These are phyloP conservation scores for Ophiostoma quercus DNA, from an alignment of 2,329 filamentous ascomycete genomes.

Conservation along the genomic window DNA sequence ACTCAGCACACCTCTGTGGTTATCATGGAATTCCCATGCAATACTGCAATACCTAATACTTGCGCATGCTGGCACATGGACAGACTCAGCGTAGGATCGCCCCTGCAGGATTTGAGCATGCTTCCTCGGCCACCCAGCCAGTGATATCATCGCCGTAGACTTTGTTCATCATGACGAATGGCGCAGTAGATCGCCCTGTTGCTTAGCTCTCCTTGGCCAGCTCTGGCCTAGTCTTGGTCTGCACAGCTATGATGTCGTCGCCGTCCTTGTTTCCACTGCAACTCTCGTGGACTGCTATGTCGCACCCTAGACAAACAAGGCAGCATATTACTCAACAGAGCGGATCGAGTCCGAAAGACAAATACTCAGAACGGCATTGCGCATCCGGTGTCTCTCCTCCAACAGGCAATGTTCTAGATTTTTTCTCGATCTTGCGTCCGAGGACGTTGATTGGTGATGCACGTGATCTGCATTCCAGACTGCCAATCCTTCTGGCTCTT, in stretches of 20 bases:
- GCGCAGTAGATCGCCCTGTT: background rate
- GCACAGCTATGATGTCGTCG: background rate
- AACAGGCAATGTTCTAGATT: slow-evolving; percentile 5
- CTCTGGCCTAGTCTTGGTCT: background rate
- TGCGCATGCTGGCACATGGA: background rate
- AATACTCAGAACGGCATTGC: background rate
- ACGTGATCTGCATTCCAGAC: background rate
- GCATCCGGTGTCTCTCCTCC: background rate
- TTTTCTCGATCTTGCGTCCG: background rate
- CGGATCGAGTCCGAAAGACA: background rate
- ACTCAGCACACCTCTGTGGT: background rate
- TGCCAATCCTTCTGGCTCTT: background rate
- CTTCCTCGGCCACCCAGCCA: background rate
- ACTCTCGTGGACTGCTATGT: background rate
- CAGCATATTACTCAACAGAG: background rate
- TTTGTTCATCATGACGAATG: background rate
- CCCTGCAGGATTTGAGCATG: slow-evolving; percentile 1
- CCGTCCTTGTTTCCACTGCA: background rate
- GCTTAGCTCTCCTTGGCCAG: background rate
- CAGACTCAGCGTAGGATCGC: background rate
- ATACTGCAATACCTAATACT: background rate
- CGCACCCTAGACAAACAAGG: background rate
- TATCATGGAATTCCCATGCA: no score
- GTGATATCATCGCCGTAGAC: background rate
- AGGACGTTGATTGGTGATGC: background rate